Evolutionary conservation across 768 basidiomycete species (phyloP).

Genomic region (Megacollybia marginata): DNA sequence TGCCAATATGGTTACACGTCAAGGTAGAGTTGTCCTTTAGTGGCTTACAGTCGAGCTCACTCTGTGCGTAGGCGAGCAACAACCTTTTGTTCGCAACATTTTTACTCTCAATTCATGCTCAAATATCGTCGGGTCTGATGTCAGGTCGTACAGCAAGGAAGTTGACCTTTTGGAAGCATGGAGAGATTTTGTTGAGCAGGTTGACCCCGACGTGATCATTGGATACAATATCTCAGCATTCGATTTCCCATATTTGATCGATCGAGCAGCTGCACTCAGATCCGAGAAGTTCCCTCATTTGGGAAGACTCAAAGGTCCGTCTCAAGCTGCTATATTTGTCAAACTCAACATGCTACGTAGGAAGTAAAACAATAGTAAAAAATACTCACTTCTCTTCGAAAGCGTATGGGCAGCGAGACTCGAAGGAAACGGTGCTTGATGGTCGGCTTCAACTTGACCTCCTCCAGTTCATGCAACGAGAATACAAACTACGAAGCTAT

Average conservation of each 20-base stretch:
- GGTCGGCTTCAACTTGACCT: slow-evolving; percentile 94
- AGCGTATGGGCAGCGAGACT: slow-evolving; percentile 95
- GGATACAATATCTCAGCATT: slow-evolving; percentile 94
- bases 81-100: slow-evolving; percentile 93
- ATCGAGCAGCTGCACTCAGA: slow-evolving; percentile 82
- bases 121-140: slow-evolving; percentile 96
- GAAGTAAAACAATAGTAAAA: slow-evolving; percentile 70
- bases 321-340: background rate
- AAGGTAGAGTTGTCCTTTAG: slow-evolving; percentile 47
- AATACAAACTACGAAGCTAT: slow-evolving; percentile 95
- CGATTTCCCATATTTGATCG: slow-evolving; percentile 94
- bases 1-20: slow-evolving; percentile 97
- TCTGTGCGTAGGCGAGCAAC: slow-evolving; percentile 59
- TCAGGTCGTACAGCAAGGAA: slow-evolving; percentile 77
- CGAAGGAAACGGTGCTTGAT: slow-evolving; percentile 86
- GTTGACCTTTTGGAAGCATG: slow-evolving; percentile 68
- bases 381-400: slow-evolving; percentile 97
- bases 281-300: slow-evolving; percentile 61
- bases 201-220: slow-evolving; percentile 93
- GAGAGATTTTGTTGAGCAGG: slow-evolving; percentile 82
- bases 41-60: slow-evolving; percentile 2
- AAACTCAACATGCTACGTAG: slow-evolving; percentile 31
- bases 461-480: slow-evolving; percentile 96
- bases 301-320: slow-evolving; percentile 67
- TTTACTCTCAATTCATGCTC: slow-evolving; percentile 94